Base-by-base conservation (phyloP, 805 yeast species). In the Saccharomycopsis javanensis region DNA sequence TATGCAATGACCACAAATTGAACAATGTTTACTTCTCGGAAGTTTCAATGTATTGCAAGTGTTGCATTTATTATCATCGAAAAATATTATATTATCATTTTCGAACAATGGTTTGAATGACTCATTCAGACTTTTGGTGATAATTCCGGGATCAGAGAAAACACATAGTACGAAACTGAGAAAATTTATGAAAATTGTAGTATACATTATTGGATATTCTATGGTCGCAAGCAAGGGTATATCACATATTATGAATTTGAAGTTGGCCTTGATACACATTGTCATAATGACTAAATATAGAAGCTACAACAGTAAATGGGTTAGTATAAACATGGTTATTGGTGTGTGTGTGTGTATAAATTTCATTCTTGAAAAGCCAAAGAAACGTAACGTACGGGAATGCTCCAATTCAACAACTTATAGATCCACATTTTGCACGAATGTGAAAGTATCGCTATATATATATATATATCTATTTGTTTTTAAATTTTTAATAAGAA, bases 1-100 rank as follows among this genome's bases (percentile, higher is more conserved):
- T 5, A 86, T 74, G 66, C 96, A 88, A 2, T 69, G 67, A 55
- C 79, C 79, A 68, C 96, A 88, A 5, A 76, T 74, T 5, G 79
- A 73, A 64, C 96, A 88, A 70, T 88, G 96, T 59, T 84, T 82
- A 0, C 94, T 75, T 42, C 96, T 70, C 0, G 90, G 85, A 0
- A 86, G 83, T 62, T 90, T 75, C 75, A 81, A 75, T 18, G 79
- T 69, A 18, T 76, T 70, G 65, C 96, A 88, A 1, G 85, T 77
- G 0, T 75, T 50, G 62, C 91, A 85, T 61, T 71, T 72, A 13
- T 68, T 71, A 53, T 68, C 70, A 5, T 76, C 71, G 64, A 79
- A 76, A 67, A 76, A 86, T 23, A 85, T 73, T 37, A 85, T 66
- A 23, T 74, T 69, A 65, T 86, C 88, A 62, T 69, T 74, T 1